Base-by-base conservation (phyloP, 2,329 filamentous ascomycete species). In the Penicillium frequentans region DNA sequence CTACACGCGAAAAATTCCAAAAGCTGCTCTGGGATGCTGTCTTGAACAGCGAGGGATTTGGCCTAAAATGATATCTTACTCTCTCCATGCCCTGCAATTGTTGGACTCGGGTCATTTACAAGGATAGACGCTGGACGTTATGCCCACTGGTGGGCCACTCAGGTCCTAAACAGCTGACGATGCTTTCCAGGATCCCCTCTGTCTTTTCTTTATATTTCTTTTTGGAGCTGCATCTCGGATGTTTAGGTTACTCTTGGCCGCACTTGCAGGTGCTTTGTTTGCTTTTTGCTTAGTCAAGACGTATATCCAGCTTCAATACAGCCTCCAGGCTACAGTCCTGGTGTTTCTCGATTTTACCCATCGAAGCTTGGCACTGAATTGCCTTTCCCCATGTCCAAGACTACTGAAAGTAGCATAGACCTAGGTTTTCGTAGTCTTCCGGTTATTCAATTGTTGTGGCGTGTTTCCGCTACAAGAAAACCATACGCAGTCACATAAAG, bases 1-100 rank as follows among this genome's bases (percentile, higher is more conserved):
- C 75, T 35, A 86, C 84, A 3, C 85, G 82, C 64, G 82, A 86
- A 69, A 87, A 84, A 63, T 73, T 96, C 57, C 88, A 91, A 72
- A 77, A 74, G 51, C 86, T 87, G 78, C 77, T 97, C 31, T 96
- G 92, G 91, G 84, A 85, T 60, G 93, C 93, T 4, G 91, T 96
- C n/a, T 80, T 86, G 62, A 91, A 93, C 74, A 96, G 92, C 68
- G 91, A 96, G 73, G 93, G 93, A 3, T 97, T 97, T 81, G 92
- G 92, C 31, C 80, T 97, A 73, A 95, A 93, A 59, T 73, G 52
- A 63, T 50, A n/a, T 52, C 23, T 33, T 49, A 6, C 24, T 14
- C 35, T 5, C 16, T 26, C 3, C 35, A n/a, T 14, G 19, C 24
- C 26, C 24, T 42, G n/a, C n/a, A 21, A 16, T 29, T 39, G 13